Evolutionary conservation across 331 rosid species (phyloP).

Genomic region (Quercus lobata): DNA sequence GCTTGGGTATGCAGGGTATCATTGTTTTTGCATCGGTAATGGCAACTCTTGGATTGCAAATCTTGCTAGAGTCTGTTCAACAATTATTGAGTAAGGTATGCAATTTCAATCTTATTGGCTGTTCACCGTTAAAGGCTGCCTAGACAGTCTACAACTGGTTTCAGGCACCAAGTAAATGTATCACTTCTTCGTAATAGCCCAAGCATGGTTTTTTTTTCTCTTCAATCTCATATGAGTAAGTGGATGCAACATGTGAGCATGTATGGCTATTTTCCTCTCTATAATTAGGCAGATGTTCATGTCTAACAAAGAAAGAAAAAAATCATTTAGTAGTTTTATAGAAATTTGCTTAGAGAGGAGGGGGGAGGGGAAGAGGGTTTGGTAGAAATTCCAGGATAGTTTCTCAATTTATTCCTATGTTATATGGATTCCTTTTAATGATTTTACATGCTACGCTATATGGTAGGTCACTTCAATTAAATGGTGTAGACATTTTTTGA

Average conservation of each 20-base stretch:
- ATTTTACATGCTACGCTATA: background rate
- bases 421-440: background rate
- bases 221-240: too few species aligned
- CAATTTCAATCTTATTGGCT: background rate
- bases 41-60: constrained; percentile 82
- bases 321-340: background rate
- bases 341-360: background rate
- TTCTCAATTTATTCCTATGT: background rate
- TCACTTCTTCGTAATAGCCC: too few species aligned
- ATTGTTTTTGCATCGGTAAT: constrained; percentile 86
- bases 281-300: background rate
- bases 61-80: constrained; percentile 62
- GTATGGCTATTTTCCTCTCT: background rate
- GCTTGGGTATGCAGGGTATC: constrained; percentile 59
- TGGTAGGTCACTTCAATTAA: background rate
- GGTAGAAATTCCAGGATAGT: background rate
- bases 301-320: background rate
- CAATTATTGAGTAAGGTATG: constrained; percentile 41
- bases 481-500: background rate
- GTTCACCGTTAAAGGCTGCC: background rate
- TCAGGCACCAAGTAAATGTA: too few species aligned
- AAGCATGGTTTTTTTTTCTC: too few species aligned
- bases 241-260: background rate
- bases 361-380: background rate
- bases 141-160: background rate